Percentiles rank a stretch among this genome's conserved stretches.
Conservation (phyloP, 139 green algal species). For the Ulvella scutata region DNA sequence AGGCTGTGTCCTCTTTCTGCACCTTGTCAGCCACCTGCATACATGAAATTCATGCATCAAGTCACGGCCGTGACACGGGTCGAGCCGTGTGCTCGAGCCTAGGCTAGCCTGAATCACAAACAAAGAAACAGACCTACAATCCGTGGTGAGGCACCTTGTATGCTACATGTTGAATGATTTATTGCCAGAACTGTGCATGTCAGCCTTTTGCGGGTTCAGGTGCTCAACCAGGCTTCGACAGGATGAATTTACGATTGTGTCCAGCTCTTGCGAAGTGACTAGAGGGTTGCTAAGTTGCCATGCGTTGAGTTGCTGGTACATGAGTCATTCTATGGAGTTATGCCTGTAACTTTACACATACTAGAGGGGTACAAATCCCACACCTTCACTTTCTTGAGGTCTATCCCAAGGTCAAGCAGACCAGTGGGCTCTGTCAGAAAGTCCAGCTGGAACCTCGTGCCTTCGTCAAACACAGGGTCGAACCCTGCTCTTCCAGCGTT, state of each 20-base stretch:
- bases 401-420: slow-evolving; percentile 33
- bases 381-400: slow-evolving; percentile 18
- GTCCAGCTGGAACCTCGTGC: slow-evolving; percentile 40
- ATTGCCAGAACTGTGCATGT: too few species aligned
- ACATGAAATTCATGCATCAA: slow-evolving; percentile 14
- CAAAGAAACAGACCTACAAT: not conserved
- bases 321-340: too few species aligned
- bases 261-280: too few species aligned
- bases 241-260: too few species aligned
- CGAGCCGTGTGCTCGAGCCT: not conserved
- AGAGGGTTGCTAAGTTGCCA: too few species aligned
- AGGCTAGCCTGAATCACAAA: not conserved
- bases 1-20: slow-evolving; percentile 32
- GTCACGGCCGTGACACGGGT: not conserved
- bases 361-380: too few species aligned
- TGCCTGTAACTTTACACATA: too few species aligned
- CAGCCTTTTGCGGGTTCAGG: too few species aligned
- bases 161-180: too few species aligned
- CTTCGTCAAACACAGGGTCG: slow-evolving; percentile 30
- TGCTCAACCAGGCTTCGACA: too few species aligned
- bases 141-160: too few species aligned
- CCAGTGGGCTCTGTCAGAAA: slow-evolving; percentile 48
- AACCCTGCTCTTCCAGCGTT: slow-evolving; percentile 16
- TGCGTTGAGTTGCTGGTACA: too few species aligned
- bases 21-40: slow-evolving; percentile 19